Evolutionary conservation across 345 rosid species (phyloP).

Genomic region (Brassica napus): Da-Ae NC_063436.1:36555501-36556000

Average conservation of each 20-base stretch:
- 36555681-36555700: constrained; percentile 75
- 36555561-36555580: constrained; percentile 29
- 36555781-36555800: constrained; percentile 45
- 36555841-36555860: constrained; percentile 55
- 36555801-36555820: constrained; percentile 49
- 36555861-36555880: constrained; percentile 82
- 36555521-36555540: background rate
- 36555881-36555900: constrained; percentile 96
- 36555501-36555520: no score
- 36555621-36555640: constrained; percentile 79
- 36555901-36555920: constrained; percentile 85
- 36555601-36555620: constrained; percentile 77
- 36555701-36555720: constrained; percentile 15
- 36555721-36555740: background rate
- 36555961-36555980: background rate
- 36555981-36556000: background rate
- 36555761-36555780: constrained; percentile 24
- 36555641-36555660: constrained; percentile 76
- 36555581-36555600: constrained; percentile 94
- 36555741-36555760: constrained; percentile 9
- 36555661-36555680: constrained; percentile 98
- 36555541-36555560: background rate
- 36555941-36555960: constrained; percentile 38
- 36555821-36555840: background rate
- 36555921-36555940: constrained; percentile 85